These are phyloP conservation scores for Boletellus sp. DNA, from an alignment of 768 basidiomycete species.

Conservation along the genomic window DNA sequence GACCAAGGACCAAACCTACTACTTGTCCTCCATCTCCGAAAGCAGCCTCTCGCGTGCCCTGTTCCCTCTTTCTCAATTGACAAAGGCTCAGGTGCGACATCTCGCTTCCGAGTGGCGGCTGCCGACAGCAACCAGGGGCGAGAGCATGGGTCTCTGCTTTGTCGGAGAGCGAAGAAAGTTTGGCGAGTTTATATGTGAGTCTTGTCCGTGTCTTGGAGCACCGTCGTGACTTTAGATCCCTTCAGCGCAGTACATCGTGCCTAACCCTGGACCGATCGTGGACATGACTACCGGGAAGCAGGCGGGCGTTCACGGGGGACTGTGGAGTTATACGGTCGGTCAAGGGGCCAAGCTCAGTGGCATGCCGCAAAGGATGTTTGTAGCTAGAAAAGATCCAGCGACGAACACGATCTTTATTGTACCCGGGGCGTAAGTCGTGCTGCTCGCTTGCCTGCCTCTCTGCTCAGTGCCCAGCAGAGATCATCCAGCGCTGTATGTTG, in stretches of 20 bases:
- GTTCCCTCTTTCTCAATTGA: slow-evolving; percentile 69
- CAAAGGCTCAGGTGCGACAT: slow-evolving; percentile 69
- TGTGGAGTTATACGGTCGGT: slow-evolving; percentile 86
- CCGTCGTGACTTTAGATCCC: not conserved
- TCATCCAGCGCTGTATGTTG: slow-evolving; percentile 53
- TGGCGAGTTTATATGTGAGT: slow-evolving; percentile 66
- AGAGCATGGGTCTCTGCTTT: slow-evolving; percentile 96
- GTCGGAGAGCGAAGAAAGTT: slow-evolving; percentile 79
- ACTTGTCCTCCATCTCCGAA: slow-evolving; percentile 76
- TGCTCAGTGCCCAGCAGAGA: slow-evolving; percentile 38
- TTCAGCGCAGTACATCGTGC: slow-evolving; percentile 72
- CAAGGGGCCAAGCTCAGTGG: slow-evolving; percentile 71
- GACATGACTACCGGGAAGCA: slow-evolving; percentile 50
- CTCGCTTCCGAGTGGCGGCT: slow-evolving; percentile 61
- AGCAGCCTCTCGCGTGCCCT: slow-evolving; percentile 59
- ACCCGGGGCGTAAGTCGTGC: slow-evolving; percentile 54
- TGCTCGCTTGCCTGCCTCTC: not conserved
- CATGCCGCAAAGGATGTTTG: slow-evolving; percentile 59
- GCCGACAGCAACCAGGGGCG: slow-evolving; percentile 69
- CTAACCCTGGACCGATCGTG: slow-evolving; percentile 67
- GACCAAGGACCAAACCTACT: slow-evolving; percentile 90
- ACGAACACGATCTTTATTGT: slow-evolving; percentile 74
- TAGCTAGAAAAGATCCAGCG: slow-evolving; percentile 62
- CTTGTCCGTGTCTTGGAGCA: not conserved
- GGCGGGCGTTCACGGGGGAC: slow-evolving; percentile 62